Percentiles rank a stretch among this genome's conserved stretches.
Evolutionary conservation across 2,329 filamentous ascomycete genomes (phyloP).

Genomic region (Penicillium capsulatum): DNA sequence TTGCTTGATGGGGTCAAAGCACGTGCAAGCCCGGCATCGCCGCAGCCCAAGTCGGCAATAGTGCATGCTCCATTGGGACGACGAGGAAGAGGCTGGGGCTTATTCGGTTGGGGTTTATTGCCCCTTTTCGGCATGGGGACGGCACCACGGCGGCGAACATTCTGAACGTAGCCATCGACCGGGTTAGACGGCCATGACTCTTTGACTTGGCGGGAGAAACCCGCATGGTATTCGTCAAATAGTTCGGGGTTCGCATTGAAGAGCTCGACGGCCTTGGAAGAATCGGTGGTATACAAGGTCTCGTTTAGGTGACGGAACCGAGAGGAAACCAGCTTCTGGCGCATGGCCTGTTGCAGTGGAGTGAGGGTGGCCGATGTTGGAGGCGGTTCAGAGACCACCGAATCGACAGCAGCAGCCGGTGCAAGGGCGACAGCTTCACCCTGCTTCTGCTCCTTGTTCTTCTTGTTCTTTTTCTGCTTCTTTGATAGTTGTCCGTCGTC

Average conservation of each 20-base stretch:
- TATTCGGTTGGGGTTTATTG: conserved; percentile 29
- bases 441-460: conserved; percentile 32
- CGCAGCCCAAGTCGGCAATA: conserved; percentile 89
- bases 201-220: conserved; percentile 90
- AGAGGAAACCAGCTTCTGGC: conserved; percentile 87
- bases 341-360: conserved; percentile 89
- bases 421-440: no score
- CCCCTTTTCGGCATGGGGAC: conserved; percentile 44
- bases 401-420: conserved; percentile 8
- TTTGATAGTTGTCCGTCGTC: conserved; percentile 22
- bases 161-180: conserved; percentile 76
- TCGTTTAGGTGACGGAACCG: conserved; percentile 97
- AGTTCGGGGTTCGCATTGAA: conserved; percentile 85
- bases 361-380: conserved; percentile 64
- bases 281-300: conserved; percentile 90
- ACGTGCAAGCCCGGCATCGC: conserved; percentile 76
- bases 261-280: conserved; percentile 72
- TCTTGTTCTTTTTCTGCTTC: conserved; percentile 32
- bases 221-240: conserved; percentile 93
- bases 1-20: conserved; percentile 58
- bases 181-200: conserved; percentile 92
- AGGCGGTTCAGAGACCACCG: conserved; percentile 37
- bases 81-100: conserved; percentile 59
- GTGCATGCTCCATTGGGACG: conserved; percentile 65
- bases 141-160: conserved; percentile 65